Evolutionary conservation across 2,329 filamentous ascomycete species (phyloP).

Genomic region (Madurella mycetomatis): DNA sequence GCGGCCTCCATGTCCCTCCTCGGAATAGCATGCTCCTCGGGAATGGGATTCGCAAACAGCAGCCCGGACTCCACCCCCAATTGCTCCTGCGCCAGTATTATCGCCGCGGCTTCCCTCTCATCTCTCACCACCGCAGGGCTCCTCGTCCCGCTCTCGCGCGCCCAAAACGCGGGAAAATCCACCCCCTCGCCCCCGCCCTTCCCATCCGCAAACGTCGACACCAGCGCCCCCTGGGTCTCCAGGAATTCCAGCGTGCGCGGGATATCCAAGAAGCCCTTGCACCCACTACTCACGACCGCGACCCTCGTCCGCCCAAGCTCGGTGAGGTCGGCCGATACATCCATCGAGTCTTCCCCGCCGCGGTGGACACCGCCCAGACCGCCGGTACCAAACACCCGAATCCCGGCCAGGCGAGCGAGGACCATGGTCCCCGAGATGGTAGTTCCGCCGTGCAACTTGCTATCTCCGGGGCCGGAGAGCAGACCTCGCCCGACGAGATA

Average conservation of each 20-base stretch:
- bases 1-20: conserved; percentile 64
- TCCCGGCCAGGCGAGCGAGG: conserved; percentile 78
- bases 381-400: conserved; percentile 90
- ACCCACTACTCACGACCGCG: conserved; percentile 82
- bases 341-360: conserved; percentile 79
- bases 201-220: conserved; percentile 86
- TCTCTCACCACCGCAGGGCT: conserved; percentile 72
- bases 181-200: conserved; percentile 57
- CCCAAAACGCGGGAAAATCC: conserved; percentile 92
- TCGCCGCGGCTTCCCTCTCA: conserved; percentile 81
- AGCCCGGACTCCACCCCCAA: conserved; percentile 73
- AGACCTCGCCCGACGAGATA: conserved; percentile 66
- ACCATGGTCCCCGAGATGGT: conserved; percentile 93
- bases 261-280: conserved; percentile 95
- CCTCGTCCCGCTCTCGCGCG: conserved; percentile 74
- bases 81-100: conserved; percentile 73
- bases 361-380: conserved; percentile 93
- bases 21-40: conserved; percentile 64
- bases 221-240: conserved; percentile 69
- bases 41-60: conserved; percentile 85
- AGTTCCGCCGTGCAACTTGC: conserved; percentile 77
- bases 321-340: conserved; percentile 91
- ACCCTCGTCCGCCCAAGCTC: conserved; percentile 88
- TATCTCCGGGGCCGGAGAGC: conserved; percentile 43
- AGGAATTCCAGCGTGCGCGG: conserved; percentile 77